These are phyloP conservation scores for Nasturtium officinale DNA, from an alignment of 345 rosid species.

Conservation along the genomic window DNA sequence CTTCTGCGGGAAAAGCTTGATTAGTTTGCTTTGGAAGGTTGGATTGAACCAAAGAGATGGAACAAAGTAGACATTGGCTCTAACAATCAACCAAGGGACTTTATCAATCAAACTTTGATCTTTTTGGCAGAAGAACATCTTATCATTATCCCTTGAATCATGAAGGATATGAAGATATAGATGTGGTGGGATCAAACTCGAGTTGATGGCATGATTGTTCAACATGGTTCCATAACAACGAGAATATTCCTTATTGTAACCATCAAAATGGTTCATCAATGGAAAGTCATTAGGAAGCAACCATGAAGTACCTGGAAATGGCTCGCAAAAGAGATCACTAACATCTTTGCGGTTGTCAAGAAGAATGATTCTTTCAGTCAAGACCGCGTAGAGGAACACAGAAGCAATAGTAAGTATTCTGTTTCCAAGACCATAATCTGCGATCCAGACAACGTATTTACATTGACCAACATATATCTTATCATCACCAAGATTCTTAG, in stretches of 20 bases:
- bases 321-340: conserved; percentile 65
- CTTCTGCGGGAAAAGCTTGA: conserved; percentile 41
- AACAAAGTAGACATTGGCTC: conserved; percentile 36
- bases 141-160: conserved; percentile 45
- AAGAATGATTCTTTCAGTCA: conserved; percentile 63
- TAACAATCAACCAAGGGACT: conserved; percentile 48
- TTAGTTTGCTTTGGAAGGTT: conserved; percentile 31
- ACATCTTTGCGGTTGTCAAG: conserved; percentile 58
- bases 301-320: conserved; percentile 67
- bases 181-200: conserved; percentile 19
- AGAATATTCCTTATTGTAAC: conserved; percentile 45
- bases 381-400: conserved; percentile 65
- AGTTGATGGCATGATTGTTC: conserved; percentile 23
- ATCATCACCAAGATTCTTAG: conserved; percentile 40
- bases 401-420: conserved; percentile 63
- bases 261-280: conserved; percentile 36
- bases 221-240: conserved; percentile 40
- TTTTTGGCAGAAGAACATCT: conserved; percentile 45
- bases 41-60: conserved; percentile 49
- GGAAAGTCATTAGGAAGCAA: conserved; percentile 61
- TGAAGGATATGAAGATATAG: conserved; percentile 39
- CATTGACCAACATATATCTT: conserved; percentile 45
- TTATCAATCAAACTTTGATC: conserved; percentile 34
- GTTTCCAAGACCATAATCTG: conserved; percentile 67
- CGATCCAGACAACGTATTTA: conserved; percentile 62